Percentiles rank a stretch among this genome's conserved stretches.
Conservation (phyloP, 495 filamentous ascomycete species). For the Aspergillus nanangensis region DNA sequence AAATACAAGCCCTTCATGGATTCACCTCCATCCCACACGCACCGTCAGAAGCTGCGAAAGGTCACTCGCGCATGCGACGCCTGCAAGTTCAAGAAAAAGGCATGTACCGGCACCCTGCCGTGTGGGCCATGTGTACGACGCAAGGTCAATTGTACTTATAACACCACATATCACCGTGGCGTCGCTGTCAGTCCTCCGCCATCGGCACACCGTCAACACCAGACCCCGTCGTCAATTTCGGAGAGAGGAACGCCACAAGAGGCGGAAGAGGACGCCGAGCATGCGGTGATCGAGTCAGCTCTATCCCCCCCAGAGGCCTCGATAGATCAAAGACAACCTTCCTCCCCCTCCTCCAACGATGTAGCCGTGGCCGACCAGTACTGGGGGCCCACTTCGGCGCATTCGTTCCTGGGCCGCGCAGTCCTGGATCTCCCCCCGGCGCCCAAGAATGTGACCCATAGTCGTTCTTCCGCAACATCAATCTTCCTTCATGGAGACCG, state of each 20-base stretch:
- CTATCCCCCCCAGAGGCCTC: too few relatives aligned
- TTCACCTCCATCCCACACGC: neutral
- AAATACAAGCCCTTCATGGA: neutral
- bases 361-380: conserved; percentile 18
- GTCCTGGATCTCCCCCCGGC: conserved; percentile 13
- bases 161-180: conserved; percentile 21
- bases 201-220: conserved; percentile 1
- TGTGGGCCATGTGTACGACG: conserved; percentile 18
- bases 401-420: conserved; percentile 22
- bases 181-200: conserved; percentile 18
- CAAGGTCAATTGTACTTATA: conserved; percentile 16
- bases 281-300: too few relatives aligned
- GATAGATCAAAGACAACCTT: too few relatives aligned
- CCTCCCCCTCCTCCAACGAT: too few relatives aligned
- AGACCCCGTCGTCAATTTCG: neutral
- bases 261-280: too few relatives aligned
- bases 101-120: conserved; percentile 24
- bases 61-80: conserved; percentile 24
- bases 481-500: conserved; percentile 25
- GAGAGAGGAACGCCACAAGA: too few relatives aligned
- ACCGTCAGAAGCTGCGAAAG: conserved; percentile 17
- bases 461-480: conserved; percentile 4
- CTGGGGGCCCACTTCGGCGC: conserved; percentile 22
- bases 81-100: conserved; percentile 24
- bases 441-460: conserved; percentile 5